Evolutionary conservation across 2,329 filamentous ascomycete genomes (phyloP).

Genomic region (Fonsecaea pedrosoi): DNA sequence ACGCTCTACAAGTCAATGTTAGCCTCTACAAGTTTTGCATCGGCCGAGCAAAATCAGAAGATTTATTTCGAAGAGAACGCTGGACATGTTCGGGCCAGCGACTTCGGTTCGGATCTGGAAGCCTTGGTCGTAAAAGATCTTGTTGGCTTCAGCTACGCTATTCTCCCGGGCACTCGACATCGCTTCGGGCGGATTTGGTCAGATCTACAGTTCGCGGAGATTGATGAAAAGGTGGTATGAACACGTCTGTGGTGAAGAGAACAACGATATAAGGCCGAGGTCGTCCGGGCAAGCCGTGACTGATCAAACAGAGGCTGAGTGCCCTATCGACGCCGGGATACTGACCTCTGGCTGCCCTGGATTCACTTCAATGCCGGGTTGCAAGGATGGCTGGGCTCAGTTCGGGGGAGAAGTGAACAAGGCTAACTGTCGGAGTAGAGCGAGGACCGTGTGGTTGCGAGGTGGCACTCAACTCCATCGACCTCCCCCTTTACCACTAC

Average conservation of each 20-base stretch:
- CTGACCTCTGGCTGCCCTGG: neutral
- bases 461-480: too few species aligned
- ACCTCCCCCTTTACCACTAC: too few species aligned
- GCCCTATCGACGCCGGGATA: neutral
- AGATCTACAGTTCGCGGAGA: neutral
- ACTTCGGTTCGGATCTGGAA: constrained; percentile 66
- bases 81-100: constrained; percentile 68
- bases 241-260: neutral
- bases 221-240: neutral
- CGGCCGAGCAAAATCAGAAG: constrained; percentile 65
- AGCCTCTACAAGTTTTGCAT: constrained; percentile 61
- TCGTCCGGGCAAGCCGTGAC: constrained; percentile 10
- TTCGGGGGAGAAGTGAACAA: neutral
- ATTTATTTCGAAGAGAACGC: constrained; percentile 51
- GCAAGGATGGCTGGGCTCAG: neutral
- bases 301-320: neutral
- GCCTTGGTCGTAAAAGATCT: constrained; percentile 66
- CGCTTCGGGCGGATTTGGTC: neutral
- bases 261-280: neutral
- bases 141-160: constrained; percentile 48
- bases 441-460: neutral
- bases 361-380: neutral
- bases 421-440: neutral
- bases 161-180: constrained; percentile 31
- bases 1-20: constrained; percentile 41